Conservation (phyloP, 257 asterid species). For the Primulina eburnea region DNA sequence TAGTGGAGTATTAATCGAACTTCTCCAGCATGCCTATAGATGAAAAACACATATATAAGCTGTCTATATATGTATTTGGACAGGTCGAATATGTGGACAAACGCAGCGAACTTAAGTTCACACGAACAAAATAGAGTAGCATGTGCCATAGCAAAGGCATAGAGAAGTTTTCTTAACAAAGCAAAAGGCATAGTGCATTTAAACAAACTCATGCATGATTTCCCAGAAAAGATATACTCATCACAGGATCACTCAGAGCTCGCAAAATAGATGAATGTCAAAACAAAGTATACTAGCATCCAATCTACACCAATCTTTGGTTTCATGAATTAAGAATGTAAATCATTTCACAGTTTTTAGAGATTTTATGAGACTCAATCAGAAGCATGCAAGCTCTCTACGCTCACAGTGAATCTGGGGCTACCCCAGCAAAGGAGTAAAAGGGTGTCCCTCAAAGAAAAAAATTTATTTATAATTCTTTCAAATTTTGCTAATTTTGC, state of each 20-base stretch:
- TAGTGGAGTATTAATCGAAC: constrained; percentile 82
- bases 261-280: not conserved
- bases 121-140: not conserved
- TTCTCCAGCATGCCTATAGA: constrained; percentile 82
- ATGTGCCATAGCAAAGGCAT: not conserved
- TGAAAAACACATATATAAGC: constrained; percentile 23
- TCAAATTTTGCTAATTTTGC: no score
- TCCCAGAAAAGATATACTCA: not conserved
- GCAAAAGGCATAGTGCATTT: not conserved
- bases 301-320: not conserved
- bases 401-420: no score
- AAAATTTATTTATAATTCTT: no score
- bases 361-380: not conserved
- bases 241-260: not conserved
- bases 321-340: not conserved
- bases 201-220: not conserved
- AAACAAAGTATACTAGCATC: not conserved
- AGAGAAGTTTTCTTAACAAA: not conserved
- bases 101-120: constrained; percentile 5
- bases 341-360: no score
- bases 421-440: no score
- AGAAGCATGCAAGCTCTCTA: not conserved
- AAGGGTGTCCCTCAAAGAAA: no score
- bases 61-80: not conserved
- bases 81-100: constrained; percentile 4